Evolutionary conservation across 495 filamentous ascomycete species (phyloP).

Genomic region (Penicillium subrubescens): DNA sequence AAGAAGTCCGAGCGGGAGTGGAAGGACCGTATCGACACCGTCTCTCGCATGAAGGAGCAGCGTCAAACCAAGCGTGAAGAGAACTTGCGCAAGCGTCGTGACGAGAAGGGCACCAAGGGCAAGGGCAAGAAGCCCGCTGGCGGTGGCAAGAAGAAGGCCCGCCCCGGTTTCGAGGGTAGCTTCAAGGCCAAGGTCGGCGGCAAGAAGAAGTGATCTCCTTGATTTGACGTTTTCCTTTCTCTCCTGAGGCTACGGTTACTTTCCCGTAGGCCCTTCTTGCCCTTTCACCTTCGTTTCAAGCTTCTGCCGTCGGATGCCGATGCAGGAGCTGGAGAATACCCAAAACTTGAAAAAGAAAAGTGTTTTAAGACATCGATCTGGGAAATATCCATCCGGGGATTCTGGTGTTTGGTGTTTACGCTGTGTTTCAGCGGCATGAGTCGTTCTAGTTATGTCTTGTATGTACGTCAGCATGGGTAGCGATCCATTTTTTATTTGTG

Average conservation of each 20-base stretch:
- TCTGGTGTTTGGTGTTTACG: constrained; percentile 36
- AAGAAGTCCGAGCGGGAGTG: constrained; percentile 88
- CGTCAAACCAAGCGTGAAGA: constrained; percentile 86
- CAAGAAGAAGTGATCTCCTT: constrained; percentile 44
- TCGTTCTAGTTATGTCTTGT: constrained; percentile 28
- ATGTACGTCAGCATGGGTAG: constrained; percentile 38
- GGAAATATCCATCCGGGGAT: constrained; percentile 38
- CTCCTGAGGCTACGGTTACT: background rate
- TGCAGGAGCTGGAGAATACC: constrained; percentile 14
- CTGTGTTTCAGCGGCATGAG: constrained; percentile 29
- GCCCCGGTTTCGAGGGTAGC: constrained; percentile 91
- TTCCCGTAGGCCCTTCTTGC: constrained; percentile 40
- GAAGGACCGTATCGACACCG: constrained; percentile 76
- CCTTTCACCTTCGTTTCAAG: constrained; percentile 31
- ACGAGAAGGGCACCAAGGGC: constrained; percentile 68
- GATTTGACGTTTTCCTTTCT: constrained; percentile 32
- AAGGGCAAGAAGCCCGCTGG: constrained; percentile 57
- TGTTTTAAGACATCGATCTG: constrained; percentile 33
- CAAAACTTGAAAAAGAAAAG: constrained; percentile 32
- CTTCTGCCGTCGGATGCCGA: constrained; percentile 1
- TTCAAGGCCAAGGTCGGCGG: constrained; percentile 63
- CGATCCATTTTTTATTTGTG: constrained; percentile 35
- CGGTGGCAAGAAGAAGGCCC: constrained; percentile 60
- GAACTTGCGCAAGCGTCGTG: constrained; percentile 81
- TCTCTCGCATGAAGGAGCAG: constrained; percentile 73